Evolutionary conservation across 441 rosid species (phyloP).

Genomic region (Cnidoscolus chayamansa): DNA sequence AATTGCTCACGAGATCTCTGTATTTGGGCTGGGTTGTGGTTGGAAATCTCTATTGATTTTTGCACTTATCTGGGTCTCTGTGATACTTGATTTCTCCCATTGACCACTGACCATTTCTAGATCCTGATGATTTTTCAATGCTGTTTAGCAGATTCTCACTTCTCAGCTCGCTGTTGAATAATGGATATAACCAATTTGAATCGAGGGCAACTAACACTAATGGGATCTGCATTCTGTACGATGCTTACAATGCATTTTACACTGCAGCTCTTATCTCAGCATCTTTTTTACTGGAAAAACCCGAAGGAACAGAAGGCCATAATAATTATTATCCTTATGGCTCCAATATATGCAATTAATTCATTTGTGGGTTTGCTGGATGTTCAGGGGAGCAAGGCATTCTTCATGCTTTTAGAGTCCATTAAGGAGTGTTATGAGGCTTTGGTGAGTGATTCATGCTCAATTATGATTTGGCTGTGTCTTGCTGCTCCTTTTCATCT

Average conservation of each 20-base stretch:
- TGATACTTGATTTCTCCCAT: not conserved
- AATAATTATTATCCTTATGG: slow-evolving; percentile 78
- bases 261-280: slow-evolving; percentile 68
- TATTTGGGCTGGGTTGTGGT: no score
- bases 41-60: no score
- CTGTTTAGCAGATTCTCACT: slow-evolving; percentile 29
- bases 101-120: not conserved
- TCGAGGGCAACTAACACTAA: slow-evolving; percentile 54
- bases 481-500: not conserved
- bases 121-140: not conserved
- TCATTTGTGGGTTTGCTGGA: slow-evolving; percentile 79
- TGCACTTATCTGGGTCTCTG: no score
- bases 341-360: slow-evolving; percentile 72
- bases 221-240: slow-evolving; percentile 59
- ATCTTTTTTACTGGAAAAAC: slow-evolving; percentile 85
- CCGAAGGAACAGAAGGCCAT: slow-evolving; percentile 95
- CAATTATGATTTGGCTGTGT: slow-evolving; percentile 10
- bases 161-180: slow-evolving; percentile 23
- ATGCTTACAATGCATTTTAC: slow-evolving; percentile 64
- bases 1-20: not conserved
- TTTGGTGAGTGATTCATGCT: slow-evolving; percentile 46
- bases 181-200: slow-evolving; percentile 54
- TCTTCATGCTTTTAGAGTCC: slow-evolving; percentile 78
- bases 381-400: slow-evolving; percentile 63
- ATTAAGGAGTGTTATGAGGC: slow-evolving; percentile 94